Evolutionary conservation across 768 basidiomycete species (phyloP).

Genomic region (Chalciporus sphaerocephalus): DNA sequence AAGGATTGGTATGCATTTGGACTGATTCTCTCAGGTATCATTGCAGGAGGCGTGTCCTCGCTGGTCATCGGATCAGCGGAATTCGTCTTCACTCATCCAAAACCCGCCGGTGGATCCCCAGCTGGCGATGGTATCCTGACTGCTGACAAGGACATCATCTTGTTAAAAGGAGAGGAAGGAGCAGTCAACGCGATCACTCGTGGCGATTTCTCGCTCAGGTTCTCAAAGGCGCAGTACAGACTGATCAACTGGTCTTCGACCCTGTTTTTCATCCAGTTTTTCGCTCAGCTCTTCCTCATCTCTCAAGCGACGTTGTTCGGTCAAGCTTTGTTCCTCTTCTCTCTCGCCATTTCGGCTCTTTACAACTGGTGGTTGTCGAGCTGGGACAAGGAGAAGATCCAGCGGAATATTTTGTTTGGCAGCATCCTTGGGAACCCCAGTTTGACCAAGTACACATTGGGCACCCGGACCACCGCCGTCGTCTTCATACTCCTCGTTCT

Average conservation of each 20-base stretch:
- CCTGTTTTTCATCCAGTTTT: constrained; percentile 23
- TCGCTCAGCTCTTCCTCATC: constrained; percentile 26
- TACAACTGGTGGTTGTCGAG: constrained; percentile 27
- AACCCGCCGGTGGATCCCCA: constrained; percentile 8
- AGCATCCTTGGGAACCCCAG: constrained; percentile 21
- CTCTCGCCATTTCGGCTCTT: constrained; percentile 25
- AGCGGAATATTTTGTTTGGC: constrained; percentile 20
- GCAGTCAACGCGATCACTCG: constrained; percentile 25
- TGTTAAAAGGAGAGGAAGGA: constrained; percentile 19
- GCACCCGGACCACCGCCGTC: constrained; percentile 25
- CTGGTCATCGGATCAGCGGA: constrained; percentile 22
- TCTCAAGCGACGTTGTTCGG: constrained; percentile 28
- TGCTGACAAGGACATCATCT: constrained; percentile 12
- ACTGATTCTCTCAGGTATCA: constrained; percentile 28
- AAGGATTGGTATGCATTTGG: constrained; percentile 29
- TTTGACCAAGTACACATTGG: constrained; percentile 24
- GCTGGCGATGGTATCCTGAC: constrained; percentile 24
- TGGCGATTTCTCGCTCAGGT: constrained; percentile 16
- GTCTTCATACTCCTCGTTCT: constrained; percentile 25
- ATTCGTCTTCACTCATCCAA: constrained; percentile 7
- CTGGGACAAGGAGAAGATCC: constrained; percentile 29
- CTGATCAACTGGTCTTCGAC: constrained; percentile 18
- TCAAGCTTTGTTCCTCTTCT: constrained; percentile 27
- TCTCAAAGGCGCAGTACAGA: constrained; percentile 5
- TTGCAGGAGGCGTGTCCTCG: constrained; percentile 29